Evolutionary conservation across 306 rosid genomes (phyloP).

Genomic region (Pyrus communis): DNA sequence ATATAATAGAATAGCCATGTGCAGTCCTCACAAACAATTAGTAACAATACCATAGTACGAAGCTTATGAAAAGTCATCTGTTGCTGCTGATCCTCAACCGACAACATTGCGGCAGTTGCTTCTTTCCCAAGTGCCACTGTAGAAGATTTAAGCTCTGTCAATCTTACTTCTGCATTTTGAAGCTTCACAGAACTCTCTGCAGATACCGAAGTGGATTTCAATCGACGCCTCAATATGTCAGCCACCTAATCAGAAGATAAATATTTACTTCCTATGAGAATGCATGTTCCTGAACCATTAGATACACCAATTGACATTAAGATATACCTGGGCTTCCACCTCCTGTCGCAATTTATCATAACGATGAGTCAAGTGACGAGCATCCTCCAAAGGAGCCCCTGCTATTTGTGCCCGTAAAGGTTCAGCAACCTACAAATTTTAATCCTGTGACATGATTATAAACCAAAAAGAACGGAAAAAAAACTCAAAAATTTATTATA

Average conservation of each 20-base stretch:
- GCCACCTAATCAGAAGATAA: conserved; percentile 61
- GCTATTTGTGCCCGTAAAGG: conserved; percentile 78
- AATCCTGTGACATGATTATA: conserved; percentile 51
- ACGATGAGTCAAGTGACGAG: conserved; percentile 79
- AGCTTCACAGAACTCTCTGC: conserved; percentile 66
- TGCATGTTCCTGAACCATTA: conserved; percentile 18
- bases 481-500: conserved; percentile 14
- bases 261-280: conserved; percentile 18
- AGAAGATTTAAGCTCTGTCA: conserved; percentile 74
- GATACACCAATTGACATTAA: conserved; percentile 22
- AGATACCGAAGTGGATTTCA: conserved; percentile 68
- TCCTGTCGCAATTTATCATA: conserved; percentile 84
- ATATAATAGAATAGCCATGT: background rate
- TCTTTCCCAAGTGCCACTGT: conserved; percentile 78
- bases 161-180: conserved; percentile 77
- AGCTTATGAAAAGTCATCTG: conserved; percentile 64
- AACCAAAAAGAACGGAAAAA: conserved; percentile 19
- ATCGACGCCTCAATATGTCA: conserved; percentile 82
- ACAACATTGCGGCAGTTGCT: conserved; percentile 80
- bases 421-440: conserved; percentile 63
- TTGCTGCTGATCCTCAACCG: conserved; percentile 90
- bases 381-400: conserved; percentile 96
- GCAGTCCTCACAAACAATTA: background rate
- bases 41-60: conserved; percentile 57
- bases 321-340: conserved; percentile 73